Conservation (phyloP, 1,284 basidiomycete species). For the Wallemia ichthyophaga region DNA sequence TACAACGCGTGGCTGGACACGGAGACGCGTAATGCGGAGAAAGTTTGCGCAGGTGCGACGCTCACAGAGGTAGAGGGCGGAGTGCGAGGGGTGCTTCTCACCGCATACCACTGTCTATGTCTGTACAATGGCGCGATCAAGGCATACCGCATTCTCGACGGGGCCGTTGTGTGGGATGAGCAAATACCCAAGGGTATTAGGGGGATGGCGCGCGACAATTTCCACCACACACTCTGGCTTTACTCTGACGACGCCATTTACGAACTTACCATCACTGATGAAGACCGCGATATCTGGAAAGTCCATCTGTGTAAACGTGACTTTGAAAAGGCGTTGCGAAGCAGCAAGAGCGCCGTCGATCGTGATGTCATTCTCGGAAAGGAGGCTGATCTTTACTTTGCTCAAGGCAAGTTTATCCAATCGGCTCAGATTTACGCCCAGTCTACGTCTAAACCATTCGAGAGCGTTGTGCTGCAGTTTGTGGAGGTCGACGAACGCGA, state of each 20-base stretch:
- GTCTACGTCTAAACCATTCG: slow-evolving; percentile 52
- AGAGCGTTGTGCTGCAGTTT: slow-evolving; percentile 73
- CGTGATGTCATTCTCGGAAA: slow-evolving; percentile 52
- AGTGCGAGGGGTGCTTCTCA: slow-evolving; percentile 20
- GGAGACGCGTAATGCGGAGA: slow-evolving; percentile 10
- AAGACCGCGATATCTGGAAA: slow-evolving; percentile 82
- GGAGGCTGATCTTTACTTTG: slow-evolving; percentile 61
- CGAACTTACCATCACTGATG: slow-evolving; percentile 58
- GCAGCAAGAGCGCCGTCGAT: slow-evolving; percentile 58
- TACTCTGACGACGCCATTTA: slow-evolving; percentile 71
- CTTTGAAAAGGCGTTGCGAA: slow-evolving; percentile 44
- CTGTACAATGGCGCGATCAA: slow-evolving; percentile 51
- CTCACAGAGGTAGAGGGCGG: neutral
- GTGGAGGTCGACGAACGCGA: slow-evolving; percentile 75
- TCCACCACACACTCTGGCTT: slow-evolving; percentile 75
- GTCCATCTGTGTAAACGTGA: slow-evolving; percentile 52
- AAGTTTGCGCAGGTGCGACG: neutral
- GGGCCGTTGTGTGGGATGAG: slow-evolving; percentile 59
- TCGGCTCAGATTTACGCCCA: slow-evolving; percentile 64
- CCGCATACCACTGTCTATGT: slow-evolving; percentile 73
- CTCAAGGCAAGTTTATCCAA: slow-evolving; percentile 51
- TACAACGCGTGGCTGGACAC: slow-evolving; percentile 2
- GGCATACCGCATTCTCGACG: slow-evolving; percentile 50
- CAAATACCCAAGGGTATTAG: slow-evolving; percentile 27
- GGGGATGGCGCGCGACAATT: slow-evolving; percentile 48